These are phyloP conservation scores for Colletotrichum sp. DNA, from an alignment of 2,329 filamentous ascomycete genomes.

Conservation along the genomic window DNA sequence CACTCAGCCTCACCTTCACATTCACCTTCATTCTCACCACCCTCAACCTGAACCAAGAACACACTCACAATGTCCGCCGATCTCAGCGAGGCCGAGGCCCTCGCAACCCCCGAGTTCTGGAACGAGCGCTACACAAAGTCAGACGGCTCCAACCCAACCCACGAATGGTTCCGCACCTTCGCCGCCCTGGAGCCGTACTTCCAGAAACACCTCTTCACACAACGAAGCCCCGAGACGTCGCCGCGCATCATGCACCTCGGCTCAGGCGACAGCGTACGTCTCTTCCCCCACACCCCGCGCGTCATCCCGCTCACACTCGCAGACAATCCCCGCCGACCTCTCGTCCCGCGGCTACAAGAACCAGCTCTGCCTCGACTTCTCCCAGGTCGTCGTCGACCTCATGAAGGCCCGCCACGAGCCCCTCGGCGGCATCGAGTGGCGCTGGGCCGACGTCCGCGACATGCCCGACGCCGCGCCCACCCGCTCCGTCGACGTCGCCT, in stretches of 20 bases:
- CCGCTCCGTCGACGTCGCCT: slow-evolving; percentile 56
- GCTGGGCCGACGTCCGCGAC: slow-evolving; percentile 53
- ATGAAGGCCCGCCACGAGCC: slow-evolving; percentile 50
- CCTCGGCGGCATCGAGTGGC: slow-evolving; percentile 51
- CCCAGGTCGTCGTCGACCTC: slow-evolving; percentile 52
- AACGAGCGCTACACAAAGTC: slow-evolving; percentile 49
- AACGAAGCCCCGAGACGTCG: slow-evolving; percentile 24
- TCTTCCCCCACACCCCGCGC: background rate
- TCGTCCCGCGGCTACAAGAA: slow-evolving; percentile 49
- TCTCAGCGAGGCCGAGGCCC: slow-evolving; percentile 19
- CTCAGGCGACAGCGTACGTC: slow-evolving; percentile 58
- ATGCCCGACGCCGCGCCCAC: slow-evolving; percentile 43
- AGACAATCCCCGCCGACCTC: slow-evolving; percentile 59
- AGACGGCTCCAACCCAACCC: slow-evolving; percentile 41
- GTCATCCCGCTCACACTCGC: background rate
- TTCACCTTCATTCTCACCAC: background rate
- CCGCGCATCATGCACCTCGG: slow-evolving; percentile 60
- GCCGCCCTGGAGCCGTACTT: slow-evolving; percentile 53
- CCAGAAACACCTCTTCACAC: slow-evolving; percentile 42
- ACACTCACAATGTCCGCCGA: background rate
- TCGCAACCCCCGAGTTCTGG: slow-evolving; percentile 53
- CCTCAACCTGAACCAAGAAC: background rate
- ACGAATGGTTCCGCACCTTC: slow-evolving; percentile 62
- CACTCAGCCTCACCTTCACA: background rate
- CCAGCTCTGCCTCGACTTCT: slow-evolving; percentile 64